Evolutionary conservation across 352 stramenopile species (phyloP).

Genomic region (Phytophthora cajani): DNA sequence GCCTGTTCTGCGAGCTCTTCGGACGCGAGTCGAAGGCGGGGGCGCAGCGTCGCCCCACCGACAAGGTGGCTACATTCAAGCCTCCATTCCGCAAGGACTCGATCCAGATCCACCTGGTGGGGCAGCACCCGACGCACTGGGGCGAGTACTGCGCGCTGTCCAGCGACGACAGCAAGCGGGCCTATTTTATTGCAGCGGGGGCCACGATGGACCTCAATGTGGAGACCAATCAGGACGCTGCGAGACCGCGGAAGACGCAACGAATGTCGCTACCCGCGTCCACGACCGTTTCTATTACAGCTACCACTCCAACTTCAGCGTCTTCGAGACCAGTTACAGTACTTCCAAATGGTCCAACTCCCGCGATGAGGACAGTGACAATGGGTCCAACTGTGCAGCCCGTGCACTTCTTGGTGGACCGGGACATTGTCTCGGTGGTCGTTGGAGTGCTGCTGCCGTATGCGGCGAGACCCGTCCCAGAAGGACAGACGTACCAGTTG

Average conservation of each 20-base stretch:
- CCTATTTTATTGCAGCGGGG: conserved; percentile 51
- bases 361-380: not conserved
- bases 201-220: conserved; percentile 15
- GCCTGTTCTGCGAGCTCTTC: conserved; percentile 72
- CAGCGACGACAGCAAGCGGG: conserved; percentile 51
- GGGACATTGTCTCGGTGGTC: conserved; percentile 35
- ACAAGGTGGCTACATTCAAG: conserved; percentile 73
- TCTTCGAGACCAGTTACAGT: not conserved
- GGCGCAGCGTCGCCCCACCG: conserved; percentile 48
- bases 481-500: conserved; percentile 21
- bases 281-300: not conserved
- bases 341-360: not conserved
- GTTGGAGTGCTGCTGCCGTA: conserved; percentile 28
- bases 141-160: conserved; percentile 47
- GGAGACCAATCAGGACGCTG: conserved; percentile 1
- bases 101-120: conserved; percentile 63
- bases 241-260: conserved; percentile 19
- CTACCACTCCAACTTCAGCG: conserved; percentile 11
- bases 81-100: conserved; percentile 69
- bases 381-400: not conserved
- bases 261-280: conserved; percentile 3
- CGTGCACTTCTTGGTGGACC: conserved; percentile 33
- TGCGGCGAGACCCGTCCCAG: conserved; percentile 1
- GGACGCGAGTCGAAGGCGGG: conserved; percentile 54
- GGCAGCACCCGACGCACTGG: conserved; percentile 63